Evolutionary conservation across 2,329 filamentous ascomycete species (phyloP).

Genomic region (Alternaria hordeiaustralica): DNA sequence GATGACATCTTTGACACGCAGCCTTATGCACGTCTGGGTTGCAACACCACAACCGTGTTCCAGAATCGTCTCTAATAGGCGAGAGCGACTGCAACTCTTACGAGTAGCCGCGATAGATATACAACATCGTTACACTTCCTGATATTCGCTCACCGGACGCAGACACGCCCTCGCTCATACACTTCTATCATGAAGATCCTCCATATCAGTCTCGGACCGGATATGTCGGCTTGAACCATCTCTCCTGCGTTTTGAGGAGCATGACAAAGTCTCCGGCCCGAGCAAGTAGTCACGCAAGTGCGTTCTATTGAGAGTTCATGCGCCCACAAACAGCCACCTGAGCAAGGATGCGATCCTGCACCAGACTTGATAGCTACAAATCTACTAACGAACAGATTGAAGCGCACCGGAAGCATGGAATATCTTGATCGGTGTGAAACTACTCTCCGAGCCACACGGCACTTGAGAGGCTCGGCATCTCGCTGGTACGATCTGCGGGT

Average conservation of each 20-base stretch:
- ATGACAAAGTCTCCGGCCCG: background rate
- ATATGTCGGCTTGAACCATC: background rate
- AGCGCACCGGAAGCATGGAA: background rate
- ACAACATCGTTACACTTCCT: background rate
- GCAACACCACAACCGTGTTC: background rate
- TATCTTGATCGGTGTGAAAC: background rate
- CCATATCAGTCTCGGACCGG: background rate
- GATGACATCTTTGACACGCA: slow-evolving; percentile 13
- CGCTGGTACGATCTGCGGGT: slow-evolving; percentile 4
- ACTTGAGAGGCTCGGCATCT: background rate
- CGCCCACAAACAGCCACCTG: background rate
- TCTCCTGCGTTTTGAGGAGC: background rate
- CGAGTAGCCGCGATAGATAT: background rate
- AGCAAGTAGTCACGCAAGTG: too few species aligned
- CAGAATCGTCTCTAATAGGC: background rate
- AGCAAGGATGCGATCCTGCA: background rate
- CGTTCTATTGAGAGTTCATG: background rate
- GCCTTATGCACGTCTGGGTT: slow-evolving; percentile 16
- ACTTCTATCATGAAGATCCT: background rate
- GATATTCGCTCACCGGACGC: slow-evolving; percentile 13
- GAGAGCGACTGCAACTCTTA: background rate
- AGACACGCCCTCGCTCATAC: background rate
- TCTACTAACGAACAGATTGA: background rate
- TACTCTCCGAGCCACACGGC: background rate
- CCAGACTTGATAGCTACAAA: background rate